Evolutionary conservation across 805 yeast species (phyloP), one percentile per base, ranked within the genome.

Genomic region (Myxozyma vanderwaltii): DNA sequence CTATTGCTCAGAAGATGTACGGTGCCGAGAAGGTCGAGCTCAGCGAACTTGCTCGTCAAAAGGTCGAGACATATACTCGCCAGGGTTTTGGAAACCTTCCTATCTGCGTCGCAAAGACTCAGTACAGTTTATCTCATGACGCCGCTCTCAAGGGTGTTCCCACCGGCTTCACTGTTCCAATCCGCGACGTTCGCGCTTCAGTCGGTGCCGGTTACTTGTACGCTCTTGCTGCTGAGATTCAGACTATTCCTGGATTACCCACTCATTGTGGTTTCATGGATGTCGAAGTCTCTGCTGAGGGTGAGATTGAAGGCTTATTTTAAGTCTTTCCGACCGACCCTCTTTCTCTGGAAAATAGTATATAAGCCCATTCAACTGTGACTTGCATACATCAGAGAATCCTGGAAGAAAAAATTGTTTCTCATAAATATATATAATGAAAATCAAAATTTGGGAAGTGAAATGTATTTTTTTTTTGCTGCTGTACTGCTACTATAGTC

Each of bases 181-280:
- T 92, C 68, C 83, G 96, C 74, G 99, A 92, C 69, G 89, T 92
- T 64, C 86, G 96, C 75, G 91, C 92, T 41, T 87, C 96, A 38
- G 89, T 89, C 56, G 99, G 99, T 75, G 98, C 97, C 49, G 97
- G 97, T 8, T 92, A 92, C 76, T 80, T 92, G 72, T 94, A 92
- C 71, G 98, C 98, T 1, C 81, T 92, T 68, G 97, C 97, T 17
- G 97, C 96, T 57, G 96, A 92, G 75, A 92, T 92, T 70, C 91
- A 88, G 86, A 92, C 99, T 27, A 91, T 92, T 68, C 99, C 99
- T 27, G 99, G 99, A 61, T 79, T 92, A 71, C 95, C 97, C 57
- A 92, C 98, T 8, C 91, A 89, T 73, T 88, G 95, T 68, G 98
- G 98, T 26, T 92, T 88, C 79, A 89, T 92, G 96, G 89, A 91